Conservation (phyloP, 2,329 filamentous ascomycete species). For the Colletotrichum cordylinicola region DNA sequence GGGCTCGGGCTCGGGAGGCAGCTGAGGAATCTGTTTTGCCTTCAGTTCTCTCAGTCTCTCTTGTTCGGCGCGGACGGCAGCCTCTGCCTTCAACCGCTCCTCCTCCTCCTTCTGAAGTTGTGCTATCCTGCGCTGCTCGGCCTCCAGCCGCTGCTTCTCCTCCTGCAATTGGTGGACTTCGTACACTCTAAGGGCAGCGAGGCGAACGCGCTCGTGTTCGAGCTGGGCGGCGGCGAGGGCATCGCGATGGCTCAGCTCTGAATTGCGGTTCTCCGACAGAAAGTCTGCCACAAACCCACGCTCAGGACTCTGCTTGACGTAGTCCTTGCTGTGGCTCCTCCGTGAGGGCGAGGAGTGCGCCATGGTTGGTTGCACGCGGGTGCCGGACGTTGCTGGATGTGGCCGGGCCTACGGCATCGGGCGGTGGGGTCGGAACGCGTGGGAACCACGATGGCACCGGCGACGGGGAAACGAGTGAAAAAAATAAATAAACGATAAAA, state of each 20-base stretch:
- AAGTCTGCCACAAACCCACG: constrained; percentile 61
- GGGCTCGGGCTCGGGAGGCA: constrained; percentile 41
- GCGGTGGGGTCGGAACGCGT: constrained; percentile 10
- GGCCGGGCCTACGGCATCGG: constrained; percentile 15
- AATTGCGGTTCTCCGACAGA: constrained; percentile 67
- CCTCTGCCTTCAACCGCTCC: constrained; percentile 50
- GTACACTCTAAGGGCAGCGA: constrained; percentile 53
- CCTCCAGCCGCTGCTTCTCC: constrained; percentile 45
- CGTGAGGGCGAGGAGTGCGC: constrained; percentile 48
- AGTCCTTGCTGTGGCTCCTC: constrained; percentile 33
- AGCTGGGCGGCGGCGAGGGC: constrained; percentile 70
- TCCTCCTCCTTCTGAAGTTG: constrained; percentile 52
- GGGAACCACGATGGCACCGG: constrained; percentile 7
- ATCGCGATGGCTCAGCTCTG: constrained; percentile 66
- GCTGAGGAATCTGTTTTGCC: constrained; percentile 49
- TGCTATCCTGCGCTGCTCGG: constrained; percentile 48
- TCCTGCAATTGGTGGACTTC: constrained; percentile 52
- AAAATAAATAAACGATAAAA: background rate
- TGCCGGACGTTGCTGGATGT: constrained; percentile 2
- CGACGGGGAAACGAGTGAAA: background rate
- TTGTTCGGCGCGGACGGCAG: constrained; percentile 51
- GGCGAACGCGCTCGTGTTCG: constrained; percentile 70
- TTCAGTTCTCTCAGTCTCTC: constrained; percentile 52
- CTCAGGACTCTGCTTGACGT: constrained; percentile 47
- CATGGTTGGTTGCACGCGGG: constrained; percentile 36